Evolutionary conservation across 2,329 filamentous ascomycete species (phyloP), one percentile per base, ranked within the genome.

Genomic region (Arthroderma uncinatum): DNA sequence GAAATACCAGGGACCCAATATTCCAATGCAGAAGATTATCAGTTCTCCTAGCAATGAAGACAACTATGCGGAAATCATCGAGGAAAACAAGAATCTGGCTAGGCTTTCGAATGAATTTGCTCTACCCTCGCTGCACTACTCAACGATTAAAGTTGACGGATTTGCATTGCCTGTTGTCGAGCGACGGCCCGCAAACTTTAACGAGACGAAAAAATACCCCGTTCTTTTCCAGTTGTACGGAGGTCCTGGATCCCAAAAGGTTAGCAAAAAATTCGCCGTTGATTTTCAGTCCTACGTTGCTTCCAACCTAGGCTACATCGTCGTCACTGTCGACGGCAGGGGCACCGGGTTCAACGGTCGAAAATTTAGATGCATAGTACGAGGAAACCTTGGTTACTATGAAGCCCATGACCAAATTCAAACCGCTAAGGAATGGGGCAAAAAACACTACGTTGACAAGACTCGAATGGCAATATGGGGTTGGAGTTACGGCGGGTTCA

Each of bases 401-500:
- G 93, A 98, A 75, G 82, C 92, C 0, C 78, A 82, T 39, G 93
- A 97, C 70, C 93, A 98, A 71, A 97, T 98, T 63, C 87, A 85
- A 25, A 87, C 90, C 0, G 93, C 88, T 2, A 87, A 91, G 71
- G 82, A 86, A 62, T 97, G 89, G 84, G 85, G 86, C 0, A 75
- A 77, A 37, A 92, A 89, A 68, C 73, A 80, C 12, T 97, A 98
- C 70, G 85, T 96, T 12, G 94, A 98, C 69, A 77, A 81, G 25
- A 78, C 82, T 5, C 83, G 87, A 56, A 82, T 98, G 64, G 91
- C 90, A 19, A 95, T 98, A 67, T 98, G 93, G 93, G 93, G 93
- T 52, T 98, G 93, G 93, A 95, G 89, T 61, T 98, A 93, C 67
- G 93, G 93, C 58, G 93, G 93, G 9, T 98, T 95, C 77, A 87